Base-by-base conservation (phyloP, 306 rosid species). In the Vigna nakashimae region DNA sequence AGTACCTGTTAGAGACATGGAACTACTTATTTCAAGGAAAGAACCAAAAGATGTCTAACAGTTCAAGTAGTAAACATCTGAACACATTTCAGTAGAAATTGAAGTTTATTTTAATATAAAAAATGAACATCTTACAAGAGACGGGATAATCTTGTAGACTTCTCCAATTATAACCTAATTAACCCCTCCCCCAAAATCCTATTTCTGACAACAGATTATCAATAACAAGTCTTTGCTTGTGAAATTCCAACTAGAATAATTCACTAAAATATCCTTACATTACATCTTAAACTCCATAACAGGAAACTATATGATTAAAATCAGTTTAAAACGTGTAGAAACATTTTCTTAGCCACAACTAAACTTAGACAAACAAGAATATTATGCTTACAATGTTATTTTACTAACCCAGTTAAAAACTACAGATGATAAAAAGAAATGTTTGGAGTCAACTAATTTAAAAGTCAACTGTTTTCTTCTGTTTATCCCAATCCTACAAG, bases 1-100 rank as follows among this genome's bases (percentile, higher is more conserved):
- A 84, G 82, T 90, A 92, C 97, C 98, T 94, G 92, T 74, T 71
- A 32, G 17, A 43, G 52, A 88, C 51, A 71, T 15, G 59, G 70
- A 84, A 82, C 71, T 65, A 77, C 80, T 82, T 66, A 84, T 17
- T 56, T 49, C 34, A 32, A 55, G 69, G 63, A 59, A 59, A 68
- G 50, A 80, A 56, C 30, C 53, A 17, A 36, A 51, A 68, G 26
- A 34, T 43, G 34, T 74, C 34, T 22, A 28, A 58, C 46, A 68
- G 9, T 43, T 15, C 40, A 52, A 53, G 69, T 53, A 24, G 58
- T 17, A 24, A 49, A 12, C 15, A 57, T 67, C 40, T 34, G 58
- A 68, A 58, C 28, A 58, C 11, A 26, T 48, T 48, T 52, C 56
- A 67, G n/a, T 10, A 66, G 48, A 48, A 16, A 16, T 46, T 66